phyloP scores from a whole-genome alignment of 139 green algal genomes.

The Chlamydomonas sp. region DNA sequence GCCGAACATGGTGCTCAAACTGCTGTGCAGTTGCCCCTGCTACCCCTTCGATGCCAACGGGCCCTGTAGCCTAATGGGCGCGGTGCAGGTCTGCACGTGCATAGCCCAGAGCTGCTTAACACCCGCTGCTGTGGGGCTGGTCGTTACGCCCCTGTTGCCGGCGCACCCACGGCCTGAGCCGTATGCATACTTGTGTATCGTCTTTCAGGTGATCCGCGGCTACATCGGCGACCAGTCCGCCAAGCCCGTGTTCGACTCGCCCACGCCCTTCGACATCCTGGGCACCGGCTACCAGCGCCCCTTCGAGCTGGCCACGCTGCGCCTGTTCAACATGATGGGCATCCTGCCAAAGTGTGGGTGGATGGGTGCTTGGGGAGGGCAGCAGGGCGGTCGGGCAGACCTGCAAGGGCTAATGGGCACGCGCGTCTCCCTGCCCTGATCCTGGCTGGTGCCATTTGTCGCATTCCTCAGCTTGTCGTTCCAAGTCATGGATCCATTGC shows the following conservation, averaged over 20 bases:
- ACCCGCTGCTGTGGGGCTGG: too few relatives aligned
- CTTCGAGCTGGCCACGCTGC: constrained; percentile 87
- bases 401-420: not conserved
- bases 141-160: too few relatives aligned
- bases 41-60: too few relatives aligned
- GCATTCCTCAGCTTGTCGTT: too few relatives aligned
- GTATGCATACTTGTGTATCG: not conserved
- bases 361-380: not conserved
- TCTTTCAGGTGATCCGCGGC: constrained; percentile 74
- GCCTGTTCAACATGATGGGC: constrained; percentile 85
- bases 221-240: constrained; percentile 78
- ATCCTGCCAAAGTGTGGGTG: constrained; percentile 77
- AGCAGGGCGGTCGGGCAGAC: not conserved
- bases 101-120: too few relatives aligned
- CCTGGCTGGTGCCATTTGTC: too few relatives aligned
- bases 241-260: constrained; percentile 68
- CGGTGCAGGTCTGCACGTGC: too few relatives aligned
- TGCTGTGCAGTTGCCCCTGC: too few relatives aligned
- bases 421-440: not conserved
- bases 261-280: constrained; percentile 80
- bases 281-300: constrained; percentile 78
- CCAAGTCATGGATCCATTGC: too few relatives aligned
- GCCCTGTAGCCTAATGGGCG: too few relatives aligned
- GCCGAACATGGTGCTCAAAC: too few relatives aligned
- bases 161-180: too few relatives aligned